Evolutionary conservation across 257 asterid species (phyloP).

Genomic region (Nicotiana tabacum): DNA sequence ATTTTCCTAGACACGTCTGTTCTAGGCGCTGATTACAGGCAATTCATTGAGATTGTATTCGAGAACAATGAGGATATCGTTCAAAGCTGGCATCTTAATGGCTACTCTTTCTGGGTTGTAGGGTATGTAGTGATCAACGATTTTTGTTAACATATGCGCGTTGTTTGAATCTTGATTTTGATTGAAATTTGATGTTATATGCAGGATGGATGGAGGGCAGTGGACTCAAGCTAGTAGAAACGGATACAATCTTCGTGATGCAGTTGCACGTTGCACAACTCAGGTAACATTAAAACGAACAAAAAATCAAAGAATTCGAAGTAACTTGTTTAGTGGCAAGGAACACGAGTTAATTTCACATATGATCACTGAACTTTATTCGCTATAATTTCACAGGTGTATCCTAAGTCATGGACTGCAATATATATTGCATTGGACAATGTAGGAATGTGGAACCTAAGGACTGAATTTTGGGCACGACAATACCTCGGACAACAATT

Average conservation of each 20-base stretch:
- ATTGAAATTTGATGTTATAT: not conserved
- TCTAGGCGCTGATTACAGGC: constrained; percentile 59
- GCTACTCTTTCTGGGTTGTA: constrained; percentile 83
- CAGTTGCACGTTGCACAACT: constrained; percentile 68
- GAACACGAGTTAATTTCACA: too few species aligned
- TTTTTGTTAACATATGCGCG: not conserved
- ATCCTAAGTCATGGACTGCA: constrained; percentile 68
- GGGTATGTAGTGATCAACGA: constrained; percentile 38
- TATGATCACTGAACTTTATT: not conserved
- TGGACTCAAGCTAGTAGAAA: constrained; percentile 58
- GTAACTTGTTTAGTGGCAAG: not conserved
- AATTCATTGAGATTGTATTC: constrained; percentile 66
- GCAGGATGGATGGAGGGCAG: constrained; percentile 93
- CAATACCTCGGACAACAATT: constrained; percentile 71
- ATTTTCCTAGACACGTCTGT: constrained; percentile 75
- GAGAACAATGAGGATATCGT: constrained; percentile 63
- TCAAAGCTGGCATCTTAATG: constrained; percentile 81
- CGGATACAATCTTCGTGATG: constrained; percentile 80
- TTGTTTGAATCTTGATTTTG: not conserved
- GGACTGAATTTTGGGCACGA: constrained; percentile 75
- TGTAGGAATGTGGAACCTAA: constrained; percentile 76
- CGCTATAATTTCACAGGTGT: constrained; percentile 32
- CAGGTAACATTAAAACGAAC: constrained; percentile 39
- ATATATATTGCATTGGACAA: constrained; percentile 60
- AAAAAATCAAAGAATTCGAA: not conserved